phyloP scores from a whole-genome alignment of 805 yeast genomes.

The Saccharomycopsis olivae region DNA sequence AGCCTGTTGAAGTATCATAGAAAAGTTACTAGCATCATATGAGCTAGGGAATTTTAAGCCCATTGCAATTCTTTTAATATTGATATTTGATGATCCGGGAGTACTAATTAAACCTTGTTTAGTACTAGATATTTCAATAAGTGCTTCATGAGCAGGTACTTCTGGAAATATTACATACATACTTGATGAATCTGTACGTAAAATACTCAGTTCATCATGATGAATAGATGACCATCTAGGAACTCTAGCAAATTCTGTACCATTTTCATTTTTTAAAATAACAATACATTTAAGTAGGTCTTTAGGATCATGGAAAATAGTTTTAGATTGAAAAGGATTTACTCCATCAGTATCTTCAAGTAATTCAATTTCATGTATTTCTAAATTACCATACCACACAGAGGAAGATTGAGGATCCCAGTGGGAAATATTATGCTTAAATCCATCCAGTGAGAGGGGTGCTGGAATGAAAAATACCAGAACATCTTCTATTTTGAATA shows the following conservation, averaged over 20 bases:
- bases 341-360: constrained; percentile 2
- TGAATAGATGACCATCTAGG: constrained; percentile 6
- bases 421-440: constrained; percentile 11
- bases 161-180: constrained; percentile 16
- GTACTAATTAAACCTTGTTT: too few relatives aligned
- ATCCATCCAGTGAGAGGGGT: constrained; percentile 9
- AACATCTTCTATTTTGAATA: constrained; percentile 15
- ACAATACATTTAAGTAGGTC: too few relatives aligned
- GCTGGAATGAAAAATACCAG: constrained; percentile 14
- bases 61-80: constrained; percentile 12
- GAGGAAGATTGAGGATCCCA: constrained; percentile 12
- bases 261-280: constrained; percentile 1
- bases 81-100: neutral
- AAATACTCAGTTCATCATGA: constrained; percentile 2
- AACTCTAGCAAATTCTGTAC: constrained; percentile 12
- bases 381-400: constrained; percentile 15
- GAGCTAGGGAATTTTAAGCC: constrained; percentile 14
- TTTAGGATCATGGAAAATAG: constrained; percentile 5
- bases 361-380: constrained; percentile 15
- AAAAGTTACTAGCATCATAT: constrained; percentile 16
- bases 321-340: constrained; percentile 8
- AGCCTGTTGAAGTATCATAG: constrained; percentile 10
- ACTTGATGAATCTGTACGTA: constrained; percentile 14
- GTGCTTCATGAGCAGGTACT: neutral
- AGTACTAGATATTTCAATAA: neutral